Percentiles rank a stretch among this genome's conserved stretches.
phyloP scores from a whole-genome alignment of 2,329 filamentous ascomycete genomes.

The Lasiodiplodia citricola region DNA sequence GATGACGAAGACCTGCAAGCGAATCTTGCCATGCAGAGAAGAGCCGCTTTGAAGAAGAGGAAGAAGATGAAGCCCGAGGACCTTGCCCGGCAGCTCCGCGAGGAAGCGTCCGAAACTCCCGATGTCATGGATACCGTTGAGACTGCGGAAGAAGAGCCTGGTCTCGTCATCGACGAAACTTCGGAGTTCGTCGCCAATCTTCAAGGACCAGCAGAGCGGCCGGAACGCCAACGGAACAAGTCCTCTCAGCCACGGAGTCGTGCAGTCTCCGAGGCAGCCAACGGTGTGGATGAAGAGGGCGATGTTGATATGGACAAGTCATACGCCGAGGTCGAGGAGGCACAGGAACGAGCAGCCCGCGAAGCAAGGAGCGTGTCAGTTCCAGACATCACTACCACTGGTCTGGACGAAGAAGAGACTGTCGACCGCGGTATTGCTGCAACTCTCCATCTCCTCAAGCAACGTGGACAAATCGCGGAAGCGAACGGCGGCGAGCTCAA shows the following conservation, averaged over 20 bases:
- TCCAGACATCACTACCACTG: conserved; percentile 66
- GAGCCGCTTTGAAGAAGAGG: conserved; percentile 85
- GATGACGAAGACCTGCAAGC: conserved; percentile 94
- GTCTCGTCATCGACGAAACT: conserved; percentile 92
- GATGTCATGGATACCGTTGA: conserved; percentile 65
- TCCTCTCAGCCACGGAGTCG: conserved; percentile 37
- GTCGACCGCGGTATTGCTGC: conserved; percentile 80
- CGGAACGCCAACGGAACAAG: conserved; percentile 53
- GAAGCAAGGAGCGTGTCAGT: conserved; percentile 54
- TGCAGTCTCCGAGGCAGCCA: conserved; percentile 11
- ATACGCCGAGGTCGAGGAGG: conserved; percentile 58
- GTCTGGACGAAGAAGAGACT: conserved; percentile 83
- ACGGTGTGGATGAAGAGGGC: conserved; percentile 52
- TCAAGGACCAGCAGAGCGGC: conserved; percentile 63
- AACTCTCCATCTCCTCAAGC: conserved; percentile 79
- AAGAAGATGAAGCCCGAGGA: conserved; percentile 88
- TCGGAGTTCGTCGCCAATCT: conserved; percentile 92
- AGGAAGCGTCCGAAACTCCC: conserved; percentile 61
- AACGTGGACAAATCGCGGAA: conserved; percentile 79
- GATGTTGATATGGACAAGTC: conserved; percentile 60
- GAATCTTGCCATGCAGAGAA: conserved; percentile 80
- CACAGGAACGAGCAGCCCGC: conserved; percentile 48
- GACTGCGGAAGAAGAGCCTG: conserved; percentile 61
- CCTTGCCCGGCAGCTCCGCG: conserved; percentile 76
- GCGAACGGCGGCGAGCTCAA: conserved; percentile 68